Percentiles rank a stretch among this genome's conserved stretches.
Conservation (phyloP, 2,329 filamentous ascomycete species). For the Aspergillus ibericus region DNA sequence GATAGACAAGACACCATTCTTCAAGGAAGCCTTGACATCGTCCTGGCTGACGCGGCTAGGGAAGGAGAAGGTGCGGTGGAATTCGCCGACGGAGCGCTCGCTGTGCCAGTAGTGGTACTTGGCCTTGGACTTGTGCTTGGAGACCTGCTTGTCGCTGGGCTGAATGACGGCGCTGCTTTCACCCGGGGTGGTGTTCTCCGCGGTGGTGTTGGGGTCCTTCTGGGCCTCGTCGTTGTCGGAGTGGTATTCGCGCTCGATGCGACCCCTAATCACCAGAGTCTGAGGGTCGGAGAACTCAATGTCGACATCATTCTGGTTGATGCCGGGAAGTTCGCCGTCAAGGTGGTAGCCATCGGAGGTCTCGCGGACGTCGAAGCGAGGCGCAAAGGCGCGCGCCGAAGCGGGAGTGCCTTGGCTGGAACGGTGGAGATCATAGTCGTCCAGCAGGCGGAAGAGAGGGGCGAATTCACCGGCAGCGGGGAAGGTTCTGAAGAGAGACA, state of each 20-base stretch:
- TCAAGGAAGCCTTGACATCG: slow-evolving; percentile 60
- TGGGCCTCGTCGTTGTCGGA: slow-evolving; percentile 48
- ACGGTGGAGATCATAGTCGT: slow-evolving; percentile 44
- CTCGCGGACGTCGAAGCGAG: slow-evolving; percentile 51
- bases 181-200: slow-evolving; percentile 32
- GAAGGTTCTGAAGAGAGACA: slow-evolving; percentile 38
- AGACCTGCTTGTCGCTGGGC: slow-evolving; percentile 27
- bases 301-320: slow-evolving; percentile 48
- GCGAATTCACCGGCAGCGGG: slow-evolving; percentile 39
- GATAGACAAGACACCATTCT: slow-evolving; percentile 60
- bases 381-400: slow-evolving; percentile 38
- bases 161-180: slow-evolving; percentile 29
- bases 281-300: slow-evolving; percentile 51
- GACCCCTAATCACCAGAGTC: slow-evolving; percentile 49
- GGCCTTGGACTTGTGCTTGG: slow-evolving; percentile 15
- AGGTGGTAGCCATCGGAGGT: slow-evolving; percentile 46
- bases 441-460: slow-evolving; percentile 49
- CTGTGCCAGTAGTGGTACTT: slow-evolving; percentile 58
- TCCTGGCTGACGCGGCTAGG: slow-evolving; percentile 60
- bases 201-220: slow-evolving; percentile 14
- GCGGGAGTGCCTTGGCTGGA: slow-evolving; percentile 19
- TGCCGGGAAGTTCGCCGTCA: slow-evolving; percentile 51
- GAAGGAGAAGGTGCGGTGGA: slow-evolving; percentile 61
- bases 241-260: slow-evolving; percentile 40
- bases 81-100: slow-evolving; percentile 60